phyloP scores from a whole-genome alignment of 2,329 filamentous ascomycete species.

The Stemphylium beticola region DNA sequence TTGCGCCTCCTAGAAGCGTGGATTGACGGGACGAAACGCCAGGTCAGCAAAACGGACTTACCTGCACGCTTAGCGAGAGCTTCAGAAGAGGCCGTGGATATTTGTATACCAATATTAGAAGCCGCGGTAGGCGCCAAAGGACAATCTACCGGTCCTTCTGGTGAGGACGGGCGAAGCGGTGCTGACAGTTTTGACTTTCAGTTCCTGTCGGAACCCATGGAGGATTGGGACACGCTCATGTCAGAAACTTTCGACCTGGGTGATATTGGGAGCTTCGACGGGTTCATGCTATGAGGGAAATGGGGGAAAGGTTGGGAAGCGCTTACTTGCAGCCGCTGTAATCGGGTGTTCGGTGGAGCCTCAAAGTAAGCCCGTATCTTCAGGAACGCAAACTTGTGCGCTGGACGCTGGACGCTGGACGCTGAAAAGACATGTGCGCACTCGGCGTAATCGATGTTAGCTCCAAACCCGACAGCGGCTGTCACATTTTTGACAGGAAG shows the following conservation, averaged over 20 bases:
- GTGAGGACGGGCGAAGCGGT: not conserved
- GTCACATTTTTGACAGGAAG: not conserved
- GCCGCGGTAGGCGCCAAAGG: constrained; percentile 14
- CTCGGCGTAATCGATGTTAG: not conserved
- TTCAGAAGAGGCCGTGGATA: constrained; percentile 22
- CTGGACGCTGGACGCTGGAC: not conserved
- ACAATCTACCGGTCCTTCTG: not conserved
- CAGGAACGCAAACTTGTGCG: too few relatives aligned
- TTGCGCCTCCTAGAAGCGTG: constrained; percentile 26
- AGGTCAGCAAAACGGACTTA: constrained; percentile 19
- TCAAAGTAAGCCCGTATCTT: too few relatives aligned
- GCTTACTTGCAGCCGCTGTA: too few relatives aligned
- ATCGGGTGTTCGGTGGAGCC: too few relatives aligned
- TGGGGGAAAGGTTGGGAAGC: not conserved
- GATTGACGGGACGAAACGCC: constrained; percentile 26
- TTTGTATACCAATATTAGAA: constrained; percentile 30
- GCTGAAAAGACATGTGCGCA: not conserved
- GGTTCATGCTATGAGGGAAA: constrained; percentile 4
- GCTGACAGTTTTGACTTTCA: constrained; percentile 10
- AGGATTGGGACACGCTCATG: constrained; percentile 29
- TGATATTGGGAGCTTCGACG: constrained; percentile 5
- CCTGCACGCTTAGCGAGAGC: constrained; percentile 18
- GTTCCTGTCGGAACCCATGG: constrained; percentile 16
- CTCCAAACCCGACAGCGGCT: constrained; percentile 12
- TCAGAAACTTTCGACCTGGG: constrained; percentile 21